Percentiles rank a stretch among this genome's conserved stretches.
Conservation (phyloP, 108 stramenopile species). For the Conticribra guillardii region DNA sequence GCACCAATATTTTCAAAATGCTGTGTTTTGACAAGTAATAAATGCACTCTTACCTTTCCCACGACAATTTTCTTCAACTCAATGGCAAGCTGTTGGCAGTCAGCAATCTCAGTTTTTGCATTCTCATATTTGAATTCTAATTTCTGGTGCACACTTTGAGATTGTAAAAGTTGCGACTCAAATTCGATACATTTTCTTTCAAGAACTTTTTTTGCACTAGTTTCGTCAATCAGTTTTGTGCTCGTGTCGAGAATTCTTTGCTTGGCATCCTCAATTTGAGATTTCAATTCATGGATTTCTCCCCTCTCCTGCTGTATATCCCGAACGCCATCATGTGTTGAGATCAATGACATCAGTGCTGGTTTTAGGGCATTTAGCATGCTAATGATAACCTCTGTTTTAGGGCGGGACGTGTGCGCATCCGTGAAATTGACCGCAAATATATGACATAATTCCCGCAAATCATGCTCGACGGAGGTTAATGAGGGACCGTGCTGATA, state of each 20-base stretch:
- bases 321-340: not conserved
- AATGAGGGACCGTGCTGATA: no score
- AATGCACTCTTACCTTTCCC: slow-evolving; percentile 43
- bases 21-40: no score
- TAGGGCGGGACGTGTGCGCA: not conserved
- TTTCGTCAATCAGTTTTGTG: not conserved
- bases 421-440: not conserved
- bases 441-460: not conserved
- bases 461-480: not conserved
- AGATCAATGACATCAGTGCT: not conserved
- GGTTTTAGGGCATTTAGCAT: not conserved
- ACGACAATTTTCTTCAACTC: slow-evolving; percentile 37
- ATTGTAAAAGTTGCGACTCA: not conserved
- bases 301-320: not conserved
- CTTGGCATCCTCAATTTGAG: not conserved
- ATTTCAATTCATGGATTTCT: not conserved
- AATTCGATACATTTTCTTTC: not conserved
- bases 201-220: not conserved
- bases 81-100: slow-evolving; percentile 21
- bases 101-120: slow-evolving; percentile 19
- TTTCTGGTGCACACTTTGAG: slow-evolving; percentile 7
- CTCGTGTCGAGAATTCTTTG: not conserved
- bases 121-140: slow-evolving; percentile 27
- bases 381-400: not conserved
- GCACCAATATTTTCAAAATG: no score